Percentiles rank a stretch among this genome's conserved stretches.
phyloP scores from a whole-genome alignment of 495 filamentous ascomycete species.

The Aspergillus campestris region DNA sequence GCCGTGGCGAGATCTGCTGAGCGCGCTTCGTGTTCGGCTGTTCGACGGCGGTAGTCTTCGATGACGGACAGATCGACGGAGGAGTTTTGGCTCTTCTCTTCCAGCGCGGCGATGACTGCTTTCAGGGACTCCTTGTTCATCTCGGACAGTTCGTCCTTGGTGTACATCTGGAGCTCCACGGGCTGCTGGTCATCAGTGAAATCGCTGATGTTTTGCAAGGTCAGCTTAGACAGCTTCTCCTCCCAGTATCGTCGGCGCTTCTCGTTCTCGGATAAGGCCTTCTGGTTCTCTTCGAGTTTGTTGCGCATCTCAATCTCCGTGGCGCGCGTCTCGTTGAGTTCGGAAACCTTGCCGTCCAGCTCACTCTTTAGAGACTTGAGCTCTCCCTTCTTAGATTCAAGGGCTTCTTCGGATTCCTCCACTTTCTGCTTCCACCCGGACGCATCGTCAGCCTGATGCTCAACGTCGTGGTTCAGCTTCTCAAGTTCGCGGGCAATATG shows the following conservation, averaged over 20 bases:
- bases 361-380: slow-evolving; percentile 72
- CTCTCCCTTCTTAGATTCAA: slow-evolving; percentile 73
- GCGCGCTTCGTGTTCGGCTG: slow-evolving; percentile 76
- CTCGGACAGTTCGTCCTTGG: slow-evolving; percentile 83
- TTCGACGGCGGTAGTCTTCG: slow-evolving; percentile 83
- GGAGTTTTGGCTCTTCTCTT: slow-evolving; percentile 86
- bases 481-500: slow-evolving; percentile 62
- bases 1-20: slow-evolving; percentile 71
- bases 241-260: slow-evolving; percentile 78
- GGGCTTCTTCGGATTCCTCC: slow-evolving; percentile 75
- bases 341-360: slow-evolving; percentile 75
- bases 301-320: slow-evolving; percentile 97
- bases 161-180: slow-evolving; percentile 67
- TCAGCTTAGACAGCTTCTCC: slow-evolving; percentile 72
- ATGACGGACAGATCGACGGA: slow-evolving; percentile 87
- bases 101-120: slow-evolving; percentile 76
- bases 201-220: slow-evolving; percentile 70
- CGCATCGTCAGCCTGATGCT: slow-evolving; percentile 64
- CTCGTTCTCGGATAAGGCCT: slow-evolving; percentile 77
- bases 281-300: slow-evolving; percentile 90
- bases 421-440: slow-evolving; percentile 64
- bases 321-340: slow-evolving; percentile 82
- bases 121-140: slow-evolving; percentile 85
- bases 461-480: slow-evolving; percentile 64
- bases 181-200: slow-evolving; percentile 47